Percentiles rank a stretch among this genome's conserved stretches.
These are phyloP conservation scores for Tylopilus subfusipes DNA, from an alignment of 768 basidiomycete species.

Conservation along the genomic window DNA sequence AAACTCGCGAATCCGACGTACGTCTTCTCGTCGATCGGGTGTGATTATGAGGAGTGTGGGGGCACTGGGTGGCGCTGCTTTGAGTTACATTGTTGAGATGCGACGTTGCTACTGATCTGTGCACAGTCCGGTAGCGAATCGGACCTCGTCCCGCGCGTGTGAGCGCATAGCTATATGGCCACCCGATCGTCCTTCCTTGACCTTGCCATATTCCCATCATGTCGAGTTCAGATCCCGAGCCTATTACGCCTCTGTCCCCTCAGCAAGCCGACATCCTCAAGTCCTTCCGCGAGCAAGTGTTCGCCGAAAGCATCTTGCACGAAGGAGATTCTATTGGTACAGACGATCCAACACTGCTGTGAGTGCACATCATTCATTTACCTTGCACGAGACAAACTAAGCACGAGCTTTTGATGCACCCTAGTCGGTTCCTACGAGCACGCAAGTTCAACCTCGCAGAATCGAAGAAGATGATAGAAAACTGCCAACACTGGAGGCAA, in stretches of 20 bases:
- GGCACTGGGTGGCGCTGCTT: neutral
- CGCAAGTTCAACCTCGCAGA: conserved; percentile 59
- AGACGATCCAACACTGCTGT: conserved; percentile 58
- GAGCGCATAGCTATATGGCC: neutral
- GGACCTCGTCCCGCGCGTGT: neutral
- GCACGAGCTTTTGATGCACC: neutral
- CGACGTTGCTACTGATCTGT: neutral
- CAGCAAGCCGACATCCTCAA: conserved; percentile 40
- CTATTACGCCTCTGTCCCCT: conserved; percentile 10
- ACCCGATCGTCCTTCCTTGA: neutral
- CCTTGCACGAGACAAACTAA: conserved; percentile 3
- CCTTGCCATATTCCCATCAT: conserved; percentile 5
- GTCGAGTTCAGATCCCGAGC: conserved; percentile 6
- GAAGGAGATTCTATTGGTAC: conserved; percentile 63
- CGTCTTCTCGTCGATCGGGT: neutral
- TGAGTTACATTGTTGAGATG: neutral
- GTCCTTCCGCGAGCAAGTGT: conserved; percentile 50
- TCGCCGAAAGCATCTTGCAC: conserved; percentile 50
- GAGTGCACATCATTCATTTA: conserved; percentile 19
- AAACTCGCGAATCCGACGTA: neutral
- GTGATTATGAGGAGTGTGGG: neutral
- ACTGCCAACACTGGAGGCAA: conserved; percentile 67
- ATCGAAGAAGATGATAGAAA: conserved; percentile 60
- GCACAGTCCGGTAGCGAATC: neutral
- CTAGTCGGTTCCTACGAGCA: conserved; percentile 73